Conservation (phyloP, 306 rosid genomes). For the Prinsepia uniflora region DNA sequence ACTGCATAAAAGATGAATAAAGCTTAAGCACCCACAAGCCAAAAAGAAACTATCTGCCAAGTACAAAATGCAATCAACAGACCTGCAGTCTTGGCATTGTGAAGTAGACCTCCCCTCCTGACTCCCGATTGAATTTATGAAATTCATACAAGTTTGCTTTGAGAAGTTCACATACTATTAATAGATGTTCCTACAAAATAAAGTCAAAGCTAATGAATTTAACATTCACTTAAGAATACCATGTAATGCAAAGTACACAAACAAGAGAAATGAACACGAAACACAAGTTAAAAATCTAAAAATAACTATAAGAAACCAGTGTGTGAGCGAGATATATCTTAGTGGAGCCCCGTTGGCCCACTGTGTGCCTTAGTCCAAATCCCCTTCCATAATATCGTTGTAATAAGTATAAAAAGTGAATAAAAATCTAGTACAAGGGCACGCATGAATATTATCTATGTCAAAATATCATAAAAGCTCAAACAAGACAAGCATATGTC, state of each 20-base stretch:
- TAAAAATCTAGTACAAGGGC: background rate
- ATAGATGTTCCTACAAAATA: slow-evolving; percentile 79
- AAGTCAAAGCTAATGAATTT: slow-evolving; percentile 11
- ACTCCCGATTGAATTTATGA: slow-evolving; percentile 94
- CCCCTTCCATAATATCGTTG: too few species aligned
- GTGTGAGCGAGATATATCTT: too few species aligned
- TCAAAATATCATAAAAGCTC: background rate
- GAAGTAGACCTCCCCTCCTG: slow-evolving; percentile 98
- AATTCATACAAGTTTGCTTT: slow-evolving; percentile 97
- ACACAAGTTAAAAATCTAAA: background rate
- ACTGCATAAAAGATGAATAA: slow-evolving; percentile 48
- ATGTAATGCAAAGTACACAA: background rate
- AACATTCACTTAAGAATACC: background rate
- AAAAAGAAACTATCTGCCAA: slow-evolving; percentile 14
- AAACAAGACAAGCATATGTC: slow-evolving; percentile 7
- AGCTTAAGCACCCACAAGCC: slow-evolving; percentile 15
- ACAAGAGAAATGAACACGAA: slow-evolving; percentile 1
- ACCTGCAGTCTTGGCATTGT: slow-evolving; percentile 99
- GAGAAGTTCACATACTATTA: slow-evolving; percentile 94
- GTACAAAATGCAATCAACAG: slow-evolving; percentile 29
- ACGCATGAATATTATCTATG: background rate
- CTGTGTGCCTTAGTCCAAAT: too few species aligned
- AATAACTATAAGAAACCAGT: background rate
- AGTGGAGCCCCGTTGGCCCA: too few species aligned
- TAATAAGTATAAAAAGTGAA: too few species aligned